Evolutionary conservation across 257 asterid genomes (phyloP).

Genomic region (Orobanche coerulescens): DNA sequence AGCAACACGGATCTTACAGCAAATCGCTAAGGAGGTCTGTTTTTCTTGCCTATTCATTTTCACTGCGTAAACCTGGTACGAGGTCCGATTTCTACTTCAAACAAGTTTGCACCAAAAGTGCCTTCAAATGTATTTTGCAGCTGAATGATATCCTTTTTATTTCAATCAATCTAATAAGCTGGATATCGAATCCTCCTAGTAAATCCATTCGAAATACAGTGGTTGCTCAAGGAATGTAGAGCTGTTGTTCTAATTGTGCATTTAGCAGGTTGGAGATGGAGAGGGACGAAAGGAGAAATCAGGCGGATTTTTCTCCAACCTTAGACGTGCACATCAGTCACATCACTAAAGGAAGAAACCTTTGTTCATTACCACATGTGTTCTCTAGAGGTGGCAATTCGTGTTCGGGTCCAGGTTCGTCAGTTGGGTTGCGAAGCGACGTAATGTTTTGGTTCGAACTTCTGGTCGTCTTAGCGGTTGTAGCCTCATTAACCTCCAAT

Average conservation of each 20-base stretch:
- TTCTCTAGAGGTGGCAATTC: too few relatives aligned
- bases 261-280: slow-evolving; percentile 47
- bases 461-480: too few relatives aligned
- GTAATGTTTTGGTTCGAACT: too few relatives aligned
- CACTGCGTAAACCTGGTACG: neutral
- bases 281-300: slow-evolving; percentile 51
- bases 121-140: neutral
- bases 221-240: neutral
- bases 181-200: too few relatives aligned
- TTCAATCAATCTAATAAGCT: neutral
- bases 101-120: neutral
- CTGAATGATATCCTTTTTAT: neutral
- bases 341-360: slow-evolving; percentile 31
- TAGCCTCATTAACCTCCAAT: too few relatives aligned
- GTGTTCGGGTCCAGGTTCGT: too few relatives aligned
- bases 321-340: slow-evolving; percentile 52
- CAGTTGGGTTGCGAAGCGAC: too few relatives aligned
- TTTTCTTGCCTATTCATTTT: neutral
- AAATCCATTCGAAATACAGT: too few relatives aligned
- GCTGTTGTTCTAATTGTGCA: too few relatives aligned
- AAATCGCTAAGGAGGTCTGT: slow-evolving; percentile 57
- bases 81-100: neutral
- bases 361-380: neutral
- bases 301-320: slow-evolving; percentile 55
- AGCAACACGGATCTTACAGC: slow-evolving; percentile 43